Base-by-base conservation (phyloP, 2,329 filamentous ascomycete genomes). In the Penicillium verrucosum region DNA sequence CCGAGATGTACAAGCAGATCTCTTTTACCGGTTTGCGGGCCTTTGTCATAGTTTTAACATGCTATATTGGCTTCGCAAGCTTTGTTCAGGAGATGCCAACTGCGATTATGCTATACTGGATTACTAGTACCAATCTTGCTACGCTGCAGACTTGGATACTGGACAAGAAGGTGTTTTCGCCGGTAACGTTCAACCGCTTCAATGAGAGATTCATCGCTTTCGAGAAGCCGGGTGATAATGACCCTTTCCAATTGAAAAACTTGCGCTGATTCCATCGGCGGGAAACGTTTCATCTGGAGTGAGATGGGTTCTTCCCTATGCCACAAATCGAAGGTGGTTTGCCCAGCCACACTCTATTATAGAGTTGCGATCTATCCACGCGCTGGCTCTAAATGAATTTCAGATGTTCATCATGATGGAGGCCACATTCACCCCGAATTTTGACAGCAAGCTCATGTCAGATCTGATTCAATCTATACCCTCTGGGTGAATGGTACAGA, bases 31-130 rank as follows among this genome's bases (percentile, higher is more conserved):
- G 65, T 12, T 41, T 75, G n/a, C 70, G 67, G 25, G 56, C 64
- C 3, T 58, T 67, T 11, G 54, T 79, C 5, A 72, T 75, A 51
- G 43, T 73, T 8, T 57, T 78, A n/a, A 74, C 76, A 3, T 54
- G 80, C 30, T 69, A 73, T 38, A 62, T 78, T 49, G 78, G 74
- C 3, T 8, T 66, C 11, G 62, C 69, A 5, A 63, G 65, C 12
- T 74, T 63, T 41, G 29, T 63, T 23, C 63, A 65, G 58, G 61
- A 76, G 36, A 68, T 80, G 58, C 80, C 80, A 5, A 67, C 68
- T 29, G 79, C 76, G 0, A 69, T 82, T 56, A 63, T 81, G 64
- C 61, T 81, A 7, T 82, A 82, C 62, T 82, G 80, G 80, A 77
- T 80, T 32, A 75, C 72, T 4, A 80, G 77, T 56, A 73, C 72